Evolutionary conservation across 495 filamentous ascomycete genomes (phyloP), one percentile per base, ranked within the genome.

Genomic region (Podospora conica): DNA sequence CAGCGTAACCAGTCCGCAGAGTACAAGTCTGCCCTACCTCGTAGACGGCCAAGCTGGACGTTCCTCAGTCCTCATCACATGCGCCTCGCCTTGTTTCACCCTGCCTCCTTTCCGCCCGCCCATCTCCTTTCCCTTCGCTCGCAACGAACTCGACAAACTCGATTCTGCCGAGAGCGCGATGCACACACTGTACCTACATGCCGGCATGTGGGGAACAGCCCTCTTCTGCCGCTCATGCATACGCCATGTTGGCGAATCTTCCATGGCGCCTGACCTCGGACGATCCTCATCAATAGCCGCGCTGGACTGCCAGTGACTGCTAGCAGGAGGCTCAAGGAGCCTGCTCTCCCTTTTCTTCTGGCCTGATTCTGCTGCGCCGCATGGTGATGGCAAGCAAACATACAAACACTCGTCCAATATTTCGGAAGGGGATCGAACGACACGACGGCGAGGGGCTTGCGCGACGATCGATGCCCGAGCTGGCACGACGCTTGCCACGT

Each of bases 401-500:
- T 18, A 1, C 33, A 7, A 6, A n/a, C 6, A 6, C 11, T 27
- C 55, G 8, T 15, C 25, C 55, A 57, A 57, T 57, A 57, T 9
- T 57, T 57, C 55, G 55, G 55, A 27, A 57, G 22, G 55, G 18
- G 25, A 57, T 57, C 55, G 55, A 57, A 24, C 22, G 25, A 27
- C 22, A 24, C 22, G 25, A 27, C 22, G 55, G 25, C 22, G 25
- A 27, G 55, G 23, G 55, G n/a, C 15, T 57, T 57, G 55, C 55
- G 55, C 15, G 55, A 57, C 55, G 23, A 27, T 10, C 8, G 55
- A 57, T 25, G 55, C 55, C 55, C 55, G 55, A 27, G 55, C 55
- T 57, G 55, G 55, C 55, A 57, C 55, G 55, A 57, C 55, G 55
- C 25, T 57, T 27, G 22, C 55, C 55, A 57, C 25, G 55, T 57